Evolutionary conservation across 257 asterid genomes (phyloP), one percentile per base, ranked within the genome.

Genomic region (Solanum pimpinellifolium): DNA sequence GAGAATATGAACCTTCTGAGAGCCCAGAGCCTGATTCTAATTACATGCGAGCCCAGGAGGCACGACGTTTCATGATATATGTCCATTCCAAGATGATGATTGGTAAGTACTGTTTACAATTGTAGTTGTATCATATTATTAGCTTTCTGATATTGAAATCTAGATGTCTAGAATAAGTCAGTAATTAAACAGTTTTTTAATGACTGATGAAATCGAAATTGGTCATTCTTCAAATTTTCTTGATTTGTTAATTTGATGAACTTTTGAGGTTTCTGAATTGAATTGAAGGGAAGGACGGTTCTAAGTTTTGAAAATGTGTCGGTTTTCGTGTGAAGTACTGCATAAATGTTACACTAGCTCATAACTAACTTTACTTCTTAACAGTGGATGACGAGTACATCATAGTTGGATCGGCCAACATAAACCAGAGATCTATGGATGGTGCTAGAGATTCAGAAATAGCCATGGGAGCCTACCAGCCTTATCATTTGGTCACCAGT

Each of bases 381-480:
- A 90, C 94, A 96, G 99, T 95, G 86, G 99, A 95, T 75, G 99
- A 96, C 9, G 98, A 94, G 86, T 96, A 94, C 94, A 94, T 94
- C 75, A 96, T 96, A 83, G 86, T 96, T 25, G 99, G 99, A 85
- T 95, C 98, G 1, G 98, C 99, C 15, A 96, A 95, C 90, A 96
- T 96, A 88, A 95, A 96, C 94, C 99, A 96, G 86, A 89, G 99
- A 87, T 95, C 98, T n/a, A 94, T 96, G 98, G 99, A 96, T 77
- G 99, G 99, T 10, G 89, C 98, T 1, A 90, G 99, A 83, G 99
- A 96, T 70, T 93, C 98, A 0, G 98, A 96, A 90, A 95, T 95
- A 86, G 98, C 97, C 9, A 96, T 94, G 91, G 98, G 98, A 23
- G 98, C 94, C 7, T 95, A 94, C 88, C 98, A 96, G 87, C 98